Evolutionary conservation across 2,329 filamentous ascomycete genomes (phyloP), one percentile per base, ranked within the genome.

Genomic region (Aspergillus pseudoterreus): DNA sequence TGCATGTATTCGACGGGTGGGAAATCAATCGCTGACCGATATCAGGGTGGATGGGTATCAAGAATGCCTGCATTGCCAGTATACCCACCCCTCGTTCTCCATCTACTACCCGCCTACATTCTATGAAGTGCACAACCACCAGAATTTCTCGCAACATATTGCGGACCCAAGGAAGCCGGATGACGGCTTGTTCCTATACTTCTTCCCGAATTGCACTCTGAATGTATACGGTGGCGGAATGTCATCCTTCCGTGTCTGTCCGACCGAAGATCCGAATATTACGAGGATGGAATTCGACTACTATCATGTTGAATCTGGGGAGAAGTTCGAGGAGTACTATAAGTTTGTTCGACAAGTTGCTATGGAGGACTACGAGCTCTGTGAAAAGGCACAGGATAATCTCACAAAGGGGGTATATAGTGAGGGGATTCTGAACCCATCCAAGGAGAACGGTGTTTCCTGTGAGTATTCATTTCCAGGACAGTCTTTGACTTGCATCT

Each of bases 241-340:
- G 78, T 77, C 76, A 10, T 78, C 73, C 4, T 83, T 82, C 65
- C 75, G 80, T 1, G 78, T 81, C 1, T 79, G 78, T 54, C 80
- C 80, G 1, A 77, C 75, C 0, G 64, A 72, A 1, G 71, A 78
- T 21, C 78, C 80, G 0, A 71, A 73, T 0, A 67, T 78, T 15
- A 77, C 76, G 0, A 69, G 77, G 12, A 82, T 82, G 79, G 79
- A 82, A 57, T 83, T 83, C 52, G 80, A 82, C 58, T 83, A 83
- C 55, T 82, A 81, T 56, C 78, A 82, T 51, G 57, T 71, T 27
- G 76, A 74, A 32, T 70, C 67, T 0, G 77, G 74, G 6, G 74
- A 79, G n/a, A 76, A 77, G 43, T 82, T 82, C 53, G 78, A 82
- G 51, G 73, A 79, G 5, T 82, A 82, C 56, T 82, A 72, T 59